Evolutionary conservation across 306 rosid genomes (phyloP).

Genomic region (Coriaria nepalensis): DNA sequence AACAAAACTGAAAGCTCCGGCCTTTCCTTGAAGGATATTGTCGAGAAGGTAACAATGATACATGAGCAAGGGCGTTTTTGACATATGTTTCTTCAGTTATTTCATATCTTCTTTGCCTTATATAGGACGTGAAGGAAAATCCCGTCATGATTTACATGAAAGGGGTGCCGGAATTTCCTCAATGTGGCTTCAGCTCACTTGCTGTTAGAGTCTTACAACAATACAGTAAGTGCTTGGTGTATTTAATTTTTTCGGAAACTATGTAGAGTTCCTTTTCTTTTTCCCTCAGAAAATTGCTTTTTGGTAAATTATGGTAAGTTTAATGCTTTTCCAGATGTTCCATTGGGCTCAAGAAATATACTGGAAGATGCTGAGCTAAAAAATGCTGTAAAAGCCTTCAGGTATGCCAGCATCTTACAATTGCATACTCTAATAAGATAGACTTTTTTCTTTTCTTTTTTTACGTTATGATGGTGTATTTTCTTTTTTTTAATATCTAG

Average conservation of each 20-base stretch:
- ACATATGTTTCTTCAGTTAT: background rate
- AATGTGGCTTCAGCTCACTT: constrained; percentile 76
- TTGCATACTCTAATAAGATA: no score
- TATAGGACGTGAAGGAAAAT: constrained; percentile 66
- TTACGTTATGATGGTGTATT: no score
- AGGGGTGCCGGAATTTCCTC: constrained; percentile 66
- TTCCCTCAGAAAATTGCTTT: constrained; percentile 1
- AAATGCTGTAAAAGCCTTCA: constrained; percentile 73
- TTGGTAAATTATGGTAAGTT: background rate
- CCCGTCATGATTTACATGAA: constrained; percentile 80
- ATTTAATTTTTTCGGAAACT: background rate
- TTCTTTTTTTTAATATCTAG: no score
- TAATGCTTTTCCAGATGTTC: constrained; percentile 46
- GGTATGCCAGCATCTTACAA: constrained; percentile 23
- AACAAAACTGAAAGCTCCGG: constrained; percentile 38
- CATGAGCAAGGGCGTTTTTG: background rate
- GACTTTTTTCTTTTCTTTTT: no score
- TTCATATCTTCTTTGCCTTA: constrained; percentile 6
- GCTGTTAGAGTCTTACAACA: constrained; percentile 59
- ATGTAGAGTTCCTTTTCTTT: background rate
- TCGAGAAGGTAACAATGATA: constrained; percentile 43
- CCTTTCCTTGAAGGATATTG: constrained; percentile 43
- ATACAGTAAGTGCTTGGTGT: constrained; percentile 28
- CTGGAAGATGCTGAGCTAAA: constrained; percentile 73
- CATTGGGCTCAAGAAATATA: constrained; percentile 73